Evolutionary conservation across 805 yeast genomes (phyloP).

Genomic region (Vanderwaltozyma tropicalis): DNA sequence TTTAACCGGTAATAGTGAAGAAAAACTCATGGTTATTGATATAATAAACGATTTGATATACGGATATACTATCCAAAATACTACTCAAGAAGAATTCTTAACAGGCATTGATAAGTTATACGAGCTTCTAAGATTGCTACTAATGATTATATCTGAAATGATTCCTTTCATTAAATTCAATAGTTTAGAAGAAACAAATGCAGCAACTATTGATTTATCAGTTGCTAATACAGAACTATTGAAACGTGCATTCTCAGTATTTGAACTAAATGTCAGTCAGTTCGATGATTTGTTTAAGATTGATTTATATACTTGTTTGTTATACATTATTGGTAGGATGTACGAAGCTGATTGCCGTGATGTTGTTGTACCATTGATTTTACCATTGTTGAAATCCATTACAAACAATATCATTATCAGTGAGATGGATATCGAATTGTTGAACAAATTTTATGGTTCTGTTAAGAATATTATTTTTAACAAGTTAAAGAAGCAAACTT

Average conservation of each 20-base stretch:
- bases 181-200: slow-evolving; percentile 10
- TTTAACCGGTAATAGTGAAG: slow-evolving; percentile 42
- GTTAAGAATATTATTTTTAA: slow-evolving; percentile 20
- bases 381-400: slow-evolving; percentile 42
- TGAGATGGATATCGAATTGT: slow-evolving; percentile 20
- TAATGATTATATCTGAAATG: slow-evolving; percentile 49
- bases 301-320: slow-evolving; percentile 63
- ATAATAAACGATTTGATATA: slow-evolving; percentile 48
- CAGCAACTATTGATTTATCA: slow-evolving; percentile 1
- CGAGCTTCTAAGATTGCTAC: slow-evolving; percentile 62
- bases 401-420: slow-evolving; percentile 25
- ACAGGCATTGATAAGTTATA: slow-evolving; percentile 68
- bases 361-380: slow-evolving; percentile 39
- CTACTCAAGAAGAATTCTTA: slow-evolving; percentile 34
- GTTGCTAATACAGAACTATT: slow-evolving; percentile 33
- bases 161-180: slow-evolving; percentile 51
- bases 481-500: slow-evolving; percentile 24
- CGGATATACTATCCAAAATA: slow-evolving; percentile 25
- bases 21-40: slow-evolving; percentile 40
- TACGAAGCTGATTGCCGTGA: slow-evolving; percentile 35
- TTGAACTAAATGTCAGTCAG: slow-evolving; percentile 51
- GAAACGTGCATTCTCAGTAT: slow-evolving; percentile 39
- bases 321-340: slow-evolving; percentile 51
- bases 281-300: slow-evolving; percentile 59
- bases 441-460: slow-evolving; percentile 31